Evolutionary conservation across 2,329 filamentous ascomycete genomes (phyloP).

Genomic region (Penicillium sp.): DNA sequence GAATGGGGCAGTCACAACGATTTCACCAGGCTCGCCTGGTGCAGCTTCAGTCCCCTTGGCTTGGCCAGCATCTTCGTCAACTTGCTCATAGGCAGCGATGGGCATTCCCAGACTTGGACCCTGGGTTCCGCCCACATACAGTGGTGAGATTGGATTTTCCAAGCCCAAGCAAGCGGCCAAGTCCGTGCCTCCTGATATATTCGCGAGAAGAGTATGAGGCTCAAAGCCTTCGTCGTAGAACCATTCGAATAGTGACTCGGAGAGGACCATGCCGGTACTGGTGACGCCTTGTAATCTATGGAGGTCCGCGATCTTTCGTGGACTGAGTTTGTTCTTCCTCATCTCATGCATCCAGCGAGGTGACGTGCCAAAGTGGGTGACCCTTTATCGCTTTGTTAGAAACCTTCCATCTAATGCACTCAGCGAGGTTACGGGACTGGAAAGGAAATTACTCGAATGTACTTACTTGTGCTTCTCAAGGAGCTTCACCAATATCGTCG

Average conservation of each 20-base stretch:
- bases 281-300: constrained; percentile 65
- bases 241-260: constrained; percentile 79
- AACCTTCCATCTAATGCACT: not conserved
- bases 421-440: too few species aligned
- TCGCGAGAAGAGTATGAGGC: constrained; percentile 67
- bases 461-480: constrained; percentile 55
- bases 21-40: constrained; percentile 73
- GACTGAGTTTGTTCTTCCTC: constrained; percentile 67
- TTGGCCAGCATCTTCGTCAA: constrained; percentile 54
- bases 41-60: constrained; percentile 59
- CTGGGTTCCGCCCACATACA: constrained; percentile 66
- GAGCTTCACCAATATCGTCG: constrained; percentile 67
- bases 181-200: constrained; percentile 80
- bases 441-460: not conserved
- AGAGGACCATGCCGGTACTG: constrained; percentile 80
- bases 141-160: constrained; percentile 72
- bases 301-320: constrained; percentile 67
- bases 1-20: constrained; percentile 73
- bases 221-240: constrained; percentile 75
- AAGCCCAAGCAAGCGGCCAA: constrained; percentile 56
- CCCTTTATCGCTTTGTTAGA: constrained; percentile 49
- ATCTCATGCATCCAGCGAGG: constrained; percentile 78
- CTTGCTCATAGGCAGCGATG: constrained; percentile 65
- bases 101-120: constrained; percentile 60
- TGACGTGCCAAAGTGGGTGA: constrained; percentile 75